These are phyloP conservation scores for Pseudonitzschia pungens DNA, from an alignment of 108 stramenopile genomes.

Conservation along the genomic window DNA sequence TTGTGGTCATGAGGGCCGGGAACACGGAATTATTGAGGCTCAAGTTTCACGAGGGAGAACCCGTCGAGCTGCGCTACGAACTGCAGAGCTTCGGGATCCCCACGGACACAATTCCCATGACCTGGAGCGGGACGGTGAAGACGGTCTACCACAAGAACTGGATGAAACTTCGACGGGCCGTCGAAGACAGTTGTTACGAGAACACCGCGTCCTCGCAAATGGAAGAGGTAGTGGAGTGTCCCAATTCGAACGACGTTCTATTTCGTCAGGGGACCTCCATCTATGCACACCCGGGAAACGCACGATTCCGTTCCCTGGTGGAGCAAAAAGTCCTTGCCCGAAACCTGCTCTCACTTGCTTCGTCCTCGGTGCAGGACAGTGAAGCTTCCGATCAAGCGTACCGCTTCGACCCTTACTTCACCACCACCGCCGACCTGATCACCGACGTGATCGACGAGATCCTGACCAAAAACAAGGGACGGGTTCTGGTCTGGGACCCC, in stretches of 20 bases:
- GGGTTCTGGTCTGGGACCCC: not conserved
- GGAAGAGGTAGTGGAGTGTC: not conserved
- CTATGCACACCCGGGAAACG: not conserved
- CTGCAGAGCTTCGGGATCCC: conserved; percentile 30
- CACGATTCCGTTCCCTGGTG: conserved; percentile 4
- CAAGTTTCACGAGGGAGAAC: not conserved
- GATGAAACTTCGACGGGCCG: conserved; percentile 1
- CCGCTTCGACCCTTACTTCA: not conserved
- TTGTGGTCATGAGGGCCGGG: not conserved
- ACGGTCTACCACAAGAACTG: conserved; percentile 1
- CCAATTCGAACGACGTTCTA: not conserved
- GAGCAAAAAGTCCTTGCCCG: not conserved
- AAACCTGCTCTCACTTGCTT: not conserved
- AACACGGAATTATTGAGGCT: not conserved
- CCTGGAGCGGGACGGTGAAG: not conserved
- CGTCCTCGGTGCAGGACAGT: no score
- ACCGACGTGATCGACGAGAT: not conserved
- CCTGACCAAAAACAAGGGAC: not conserved
- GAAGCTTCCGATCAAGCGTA: no score
- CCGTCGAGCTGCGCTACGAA: conserved; percentile 22
- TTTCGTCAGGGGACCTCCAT: conserved; percentile 3
- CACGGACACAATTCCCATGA: conserved; percentile 6
- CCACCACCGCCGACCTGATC: not conserved
- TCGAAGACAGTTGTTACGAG: not conserved
- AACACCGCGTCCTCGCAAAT: no score